phyloP scores from a whole-genome alignment of 768 basidiomycete species.

The Kwoniella sp. region DNA sequence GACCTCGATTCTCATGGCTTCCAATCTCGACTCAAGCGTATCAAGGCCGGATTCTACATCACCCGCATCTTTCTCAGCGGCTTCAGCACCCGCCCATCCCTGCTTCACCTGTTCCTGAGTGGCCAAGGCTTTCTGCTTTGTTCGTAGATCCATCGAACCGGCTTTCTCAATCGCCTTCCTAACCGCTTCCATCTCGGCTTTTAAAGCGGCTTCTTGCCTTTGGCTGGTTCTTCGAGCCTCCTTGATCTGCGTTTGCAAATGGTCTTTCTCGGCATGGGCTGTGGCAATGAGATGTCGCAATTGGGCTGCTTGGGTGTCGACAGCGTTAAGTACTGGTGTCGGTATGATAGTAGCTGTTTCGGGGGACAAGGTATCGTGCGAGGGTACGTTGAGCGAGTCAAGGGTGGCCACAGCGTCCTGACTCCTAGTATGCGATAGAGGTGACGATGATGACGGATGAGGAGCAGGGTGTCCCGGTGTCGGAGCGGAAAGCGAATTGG shows the following conservation, averaged over 20 bases:
- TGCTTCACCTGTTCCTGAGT: constrained; percentile 86
- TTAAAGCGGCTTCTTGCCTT: constrained; percentile 76
- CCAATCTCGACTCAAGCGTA: constrained; percentile 54
- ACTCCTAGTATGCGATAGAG: constrained; percentile 16
- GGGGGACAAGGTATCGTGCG: constrained; percentile 11
- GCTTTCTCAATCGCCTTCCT: constrained; percentile 83
- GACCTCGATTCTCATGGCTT: constrained; percentile 34
- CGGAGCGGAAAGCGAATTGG: constrained; percentile 41
- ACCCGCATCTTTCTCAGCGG: constrained; percentile 59
- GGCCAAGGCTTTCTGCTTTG: constrained; percentile 81
- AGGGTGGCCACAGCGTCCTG: constrained; percentile 15
- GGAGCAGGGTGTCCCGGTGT: constrained; percentile 9
- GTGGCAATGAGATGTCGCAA: constrained; percentile 70
- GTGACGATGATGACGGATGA: constrained; percentile 4
- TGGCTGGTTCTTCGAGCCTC: constrained; percentile 77
- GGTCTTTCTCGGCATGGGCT: constrained; percentile 69
- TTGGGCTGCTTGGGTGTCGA: constrained; percentile 48
- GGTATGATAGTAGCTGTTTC: constrained; percentile 32
- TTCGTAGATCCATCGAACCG: constrained; percentile 71
- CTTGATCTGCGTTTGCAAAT: constrained; percentile 72
- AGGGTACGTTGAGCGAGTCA: constrained; percentile 8
- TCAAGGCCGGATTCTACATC: constrained; percentile 61
- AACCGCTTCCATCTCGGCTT: constrained; percentile 79
- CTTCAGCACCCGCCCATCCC: constrained; percentile 64
- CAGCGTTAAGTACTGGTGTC: constrained; percentile 37